Conservation (phyloP, 2,329 filamentous ascomycete genomes). For the Fusarium setosum region DNA sequence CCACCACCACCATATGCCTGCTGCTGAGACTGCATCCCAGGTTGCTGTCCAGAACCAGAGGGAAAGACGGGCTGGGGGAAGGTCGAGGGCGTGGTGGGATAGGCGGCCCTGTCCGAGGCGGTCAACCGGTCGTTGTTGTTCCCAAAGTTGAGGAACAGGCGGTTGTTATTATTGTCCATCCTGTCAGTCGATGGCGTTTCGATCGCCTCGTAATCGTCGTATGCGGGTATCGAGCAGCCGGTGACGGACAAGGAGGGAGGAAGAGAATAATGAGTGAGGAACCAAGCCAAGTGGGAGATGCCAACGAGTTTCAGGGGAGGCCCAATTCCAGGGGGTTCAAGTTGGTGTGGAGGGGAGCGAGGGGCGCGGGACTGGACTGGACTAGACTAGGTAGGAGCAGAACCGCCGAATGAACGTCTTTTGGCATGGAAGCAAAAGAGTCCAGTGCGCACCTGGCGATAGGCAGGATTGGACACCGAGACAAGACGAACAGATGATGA, state of each 20-base stretch:
- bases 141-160: constrained; percentile 74
- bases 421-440: constrained; percentile 27
- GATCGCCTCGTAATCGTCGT: constrained; percentile 32
- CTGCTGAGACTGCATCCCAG: constrained; percentile 50
- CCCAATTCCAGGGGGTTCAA: constrained; percentile 39
- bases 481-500: constrained; percentile 2
- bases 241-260: constrained; percentile 11
- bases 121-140: constrained; percentile 74
- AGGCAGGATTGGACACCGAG: background rate
- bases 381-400: too few relatives aligned
- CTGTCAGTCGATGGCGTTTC: constrained; percentile 38
- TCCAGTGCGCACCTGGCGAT: constrained; percentile 11
- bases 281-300: constrained; percentile 38
- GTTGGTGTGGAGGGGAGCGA: constrained; percentile 29
- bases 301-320: constrained; percentile 43
- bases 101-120: constrained; percentile 73
- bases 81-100: constrained; percentile 92
- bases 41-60: constrained; percentile 36
- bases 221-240: constrained; percentile 32
- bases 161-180: constrained; percentile 69
- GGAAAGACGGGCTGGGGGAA: constrained; percentile 90
- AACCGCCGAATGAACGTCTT: constrained; percentile 21
- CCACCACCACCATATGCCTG: constrained; percentile 63
- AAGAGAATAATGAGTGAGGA: constrained; percentile 28
- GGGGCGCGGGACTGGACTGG: constrained; percentile 32